phyloP scores from a whole-genome alignment of 2,329 filamentous ascomycete species.

The Teratosphaeria viscida region DNA sequence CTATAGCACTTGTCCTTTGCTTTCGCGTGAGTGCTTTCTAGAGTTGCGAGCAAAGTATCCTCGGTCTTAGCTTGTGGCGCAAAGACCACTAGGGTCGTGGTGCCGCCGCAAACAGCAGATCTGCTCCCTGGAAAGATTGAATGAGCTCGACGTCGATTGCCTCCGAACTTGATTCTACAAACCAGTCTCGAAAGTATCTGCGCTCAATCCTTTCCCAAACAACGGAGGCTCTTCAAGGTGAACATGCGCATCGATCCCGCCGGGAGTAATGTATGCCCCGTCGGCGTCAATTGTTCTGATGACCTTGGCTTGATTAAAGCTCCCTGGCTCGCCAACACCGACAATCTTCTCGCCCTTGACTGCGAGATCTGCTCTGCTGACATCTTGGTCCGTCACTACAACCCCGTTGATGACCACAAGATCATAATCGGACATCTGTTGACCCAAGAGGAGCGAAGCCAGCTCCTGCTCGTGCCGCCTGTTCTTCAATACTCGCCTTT shows the following conservation, averaged over 20 bases:
- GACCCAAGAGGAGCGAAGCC: background rate
- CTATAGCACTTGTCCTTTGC: conserved; percentile 40
- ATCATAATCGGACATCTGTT: conserved; percentile 17
- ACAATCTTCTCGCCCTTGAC: conserved; percentile 34
- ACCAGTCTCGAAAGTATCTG: conserved; percentile 37
- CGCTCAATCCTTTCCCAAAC: conserved; percentile 30
- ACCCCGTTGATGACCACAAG: conserved; percentile 34
- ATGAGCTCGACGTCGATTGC: background rate
- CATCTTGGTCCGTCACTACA: conserved; percentile 31
- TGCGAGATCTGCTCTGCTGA: conserved; percentile 32
- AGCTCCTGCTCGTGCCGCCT: background rate
- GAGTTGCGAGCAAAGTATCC: conserved; percentile 29
- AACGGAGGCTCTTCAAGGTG: conserved; percentile 32
- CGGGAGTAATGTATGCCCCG: conserved; percentile 37
- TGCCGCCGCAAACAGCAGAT: conserved; percentile 48
- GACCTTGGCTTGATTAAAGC: conserved; percentile 9
- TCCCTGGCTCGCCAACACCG: conserved; percentile 24
- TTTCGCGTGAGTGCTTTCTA: conserved; percentile 10
- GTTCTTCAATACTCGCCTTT: too few relatives aligned
- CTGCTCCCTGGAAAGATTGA: conserved; percentile 29
- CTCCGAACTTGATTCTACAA: background rate
- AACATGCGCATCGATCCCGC: conserved; percentile 41
- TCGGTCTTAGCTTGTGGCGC: conserved; percentile 43
- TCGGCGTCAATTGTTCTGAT: conserved; percentile 36
- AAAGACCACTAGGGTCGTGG: conserved; percentile 49